Evolutionary conservation across 495 filamentous ascomycete genomes (phyloP).

Genomic region (Xylaria curta): DNA sequence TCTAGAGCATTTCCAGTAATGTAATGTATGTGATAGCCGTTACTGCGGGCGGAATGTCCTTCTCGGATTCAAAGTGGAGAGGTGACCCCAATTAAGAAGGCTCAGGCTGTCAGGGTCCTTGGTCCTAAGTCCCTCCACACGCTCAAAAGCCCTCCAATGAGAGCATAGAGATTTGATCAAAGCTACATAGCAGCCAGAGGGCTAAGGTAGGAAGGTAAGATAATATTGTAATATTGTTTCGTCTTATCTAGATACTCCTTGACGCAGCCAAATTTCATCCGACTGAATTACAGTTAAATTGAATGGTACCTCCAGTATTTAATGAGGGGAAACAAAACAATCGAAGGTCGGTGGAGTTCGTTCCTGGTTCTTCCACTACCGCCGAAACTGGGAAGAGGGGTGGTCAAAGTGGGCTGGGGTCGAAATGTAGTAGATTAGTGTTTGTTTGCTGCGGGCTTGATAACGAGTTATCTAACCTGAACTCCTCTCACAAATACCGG

Average conservation of each 20-base stretch:
- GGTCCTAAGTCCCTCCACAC: conserved; percentile 2
- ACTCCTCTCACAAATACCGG: neutral
- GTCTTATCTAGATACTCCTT: neutral
- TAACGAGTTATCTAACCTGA: neutral
- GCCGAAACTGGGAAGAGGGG: neutral
- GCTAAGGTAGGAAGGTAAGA: conserved; percentile 15
- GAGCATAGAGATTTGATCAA: neutral
- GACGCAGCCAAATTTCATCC: conserved; percentile 15
- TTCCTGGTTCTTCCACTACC: neutral
- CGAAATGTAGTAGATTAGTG: neutral
- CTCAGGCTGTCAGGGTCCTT: conserved; percentile 4
- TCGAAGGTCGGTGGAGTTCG: neutral
- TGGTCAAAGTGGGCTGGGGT: neutral
- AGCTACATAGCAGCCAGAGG: neutral
- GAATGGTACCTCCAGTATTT: neutral
- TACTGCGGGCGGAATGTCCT: neutral
- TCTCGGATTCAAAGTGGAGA: neutral
- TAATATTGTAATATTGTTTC: neutral
- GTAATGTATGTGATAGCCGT: conserved; percentile 2
- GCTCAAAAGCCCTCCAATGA: conserved; percentile 7
- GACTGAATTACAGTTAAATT: conserved; percentile 13
- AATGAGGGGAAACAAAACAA: neutral
- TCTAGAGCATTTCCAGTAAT: neutral
- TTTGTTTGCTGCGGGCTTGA: neutral
- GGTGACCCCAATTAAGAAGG: conserved; percentile 11